Percentiles rank a stretch among this genome's conserved stretches.
These are phyloP conservation scores for Solanum acaule DNA, from an alignment of 257 asterid genomes.

Conservation along the genomic window DNA sequence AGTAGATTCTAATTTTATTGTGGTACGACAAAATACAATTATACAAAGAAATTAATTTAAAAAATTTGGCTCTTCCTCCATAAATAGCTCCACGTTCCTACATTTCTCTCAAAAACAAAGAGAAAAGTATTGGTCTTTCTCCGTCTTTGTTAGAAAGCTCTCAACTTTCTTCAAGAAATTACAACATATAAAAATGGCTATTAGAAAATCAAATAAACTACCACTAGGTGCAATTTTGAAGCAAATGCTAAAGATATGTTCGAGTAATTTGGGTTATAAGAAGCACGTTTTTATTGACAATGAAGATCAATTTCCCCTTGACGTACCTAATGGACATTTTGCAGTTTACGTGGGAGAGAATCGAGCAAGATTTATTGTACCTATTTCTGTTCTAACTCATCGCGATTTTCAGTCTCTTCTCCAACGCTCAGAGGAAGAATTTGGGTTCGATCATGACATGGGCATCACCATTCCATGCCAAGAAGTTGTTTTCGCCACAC, in stretches of 20 bases:
- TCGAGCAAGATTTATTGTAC: neutral
- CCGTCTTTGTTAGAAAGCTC: no score
- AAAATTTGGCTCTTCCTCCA: neutral
- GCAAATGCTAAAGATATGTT: constrained; percentile 9
- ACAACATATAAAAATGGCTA: neutral
- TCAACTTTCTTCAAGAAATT: neutral
- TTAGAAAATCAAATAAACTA: constrained; percentile 4
- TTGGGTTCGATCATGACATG: neutral
- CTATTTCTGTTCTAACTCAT: neutral
- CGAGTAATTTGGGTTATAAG: constrained; percentile 2
- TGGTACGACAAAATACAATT: neutral
- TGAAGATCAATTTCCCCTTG: constrained; percentile 14
- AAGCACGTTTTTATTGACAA: neutral
- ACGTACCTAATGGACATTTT: constrained; percentile 44
- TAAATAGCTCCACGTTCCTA: neutral
- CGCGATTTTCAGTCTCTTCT: neutral
- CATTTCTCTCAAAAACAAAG: neutral
- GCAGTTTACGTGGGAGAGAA: neutral
- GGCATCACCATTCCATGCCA: constrained; percentile 4
- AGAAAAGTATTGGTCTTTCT: neutral
- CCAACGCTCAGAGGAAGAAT: neutral
- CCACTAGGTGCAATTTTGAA: constrained; percentile 9
- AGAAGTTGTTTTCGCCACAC: constrained; percentile 16
- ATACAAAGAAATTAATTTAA: neutral
- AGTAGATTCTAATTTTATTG: neutral